Evolutionary conservation across 768 basidiomycete genomes (phyloP), one percentile per base, ranked within the genome.

Genomic region (Pulveroboletus frians): DNA sequence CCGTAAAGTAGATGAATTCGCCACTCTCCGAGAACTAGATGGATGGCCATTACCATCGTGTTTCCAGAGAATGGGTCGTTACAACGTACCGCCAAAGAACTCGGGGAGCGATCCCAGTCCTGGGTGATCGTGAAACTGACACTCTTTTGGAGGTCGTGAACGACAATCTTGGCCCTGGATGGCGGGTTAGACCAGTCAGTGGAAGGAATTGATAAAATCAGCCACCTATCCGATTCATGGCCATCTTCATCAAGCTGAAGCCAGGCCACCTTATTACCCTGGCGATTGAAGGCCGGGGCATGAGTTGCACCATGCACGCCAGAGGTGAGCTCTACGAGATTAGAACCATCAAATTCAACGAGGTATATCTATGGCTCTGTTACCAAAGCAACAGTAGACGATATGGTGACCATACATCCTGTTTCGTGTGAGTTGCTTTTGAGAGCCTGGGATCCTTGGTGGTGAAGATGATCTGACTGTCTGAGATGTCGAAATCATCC

Each of bases 161-260:
- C 77, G 37, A 92, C 80, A 40, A 93, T 76, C 63, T 88, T 87
- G 8, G 80, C 77, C 52, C 89, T 88, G 54, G 0, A 36, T 47
- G 21, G 18, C 15, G 10, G 10, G 20, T 55, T 29, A 55, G 47
- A 39, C 9, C 11, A 11, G 34, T 10, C 26, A 17, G 13, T 13
- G 20, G 21, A 1, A 23, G 11, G 26, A 10, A 26, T 5, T 3
- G 8, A 26, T 2, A 35, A 49, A 27, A 21, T 40, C 35, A 47
- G 63, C 37, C 51, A 82, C 83, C 86, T 79, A 68, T 95, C 94
- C 44, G 85, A 76, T 68, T 97, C 94, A 57, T 93, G 86, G 2
- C 94, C 93, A 57, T 97, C 92, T 61, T 86, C 65, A 44, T 84
- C 82, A 53, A 93, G 77, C 65, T 97, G 88, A 34, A 90, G 69